Evolutionary conservation across 2,329 filamentous ascomycete species (phyloP).

Genomic region (Cercospora sojina): DNA sequence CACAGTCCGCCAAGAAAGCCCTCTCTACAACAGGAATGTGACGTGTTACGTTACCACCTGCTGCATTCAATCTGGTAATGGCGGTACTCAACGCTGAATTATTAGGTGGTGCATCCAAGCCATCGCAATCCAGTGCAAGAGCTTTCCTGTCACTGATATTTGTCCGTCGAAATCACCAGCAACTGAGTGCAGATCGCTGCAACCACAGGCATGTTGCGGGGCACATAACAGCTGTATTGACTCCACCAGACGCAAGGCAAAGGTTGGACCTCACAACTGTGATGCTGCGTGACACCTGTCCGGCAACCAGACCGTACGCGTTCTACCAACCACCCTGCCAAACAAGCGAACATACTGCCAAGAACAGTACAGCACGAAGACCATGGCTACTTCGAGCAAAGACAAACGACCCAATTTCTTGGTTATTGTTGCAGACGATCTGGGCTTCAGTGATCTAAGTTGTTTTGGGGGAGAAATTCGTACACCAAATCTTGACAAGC

Average conservation of each 20-base stretch:
- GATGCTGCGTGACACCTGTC: neutral
- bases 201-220: constrained; percentile 2
- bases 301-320: neutral
- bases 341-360: neutral
- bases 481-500: constrained; percentile 59
- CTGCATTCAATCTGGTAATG: neutral
- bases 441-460: constrained; percentile 51
- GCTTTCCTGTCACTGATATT: neutral
- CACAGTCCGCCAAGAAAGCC: neutral
- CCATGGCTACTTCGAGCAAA: neutral
- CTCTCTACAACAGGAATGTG: neutral
- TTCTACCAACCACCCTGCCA: neutral
- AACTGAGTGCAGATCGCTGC: neutral
- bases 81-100: neutral
- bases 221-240: constrained; percentile 1
- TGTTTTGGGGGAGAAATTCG: constrained; percentile 62
- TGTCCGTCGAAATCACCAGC: neutral
- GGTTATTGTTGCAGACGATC: constrained; percentile 45
- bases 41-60: neutral
- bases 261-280: neutral
- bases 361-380: neutral
- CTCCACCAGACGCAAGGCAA: constrained; percentile 3
- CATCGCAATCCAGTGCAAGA: neutral
- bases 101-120: neutral
- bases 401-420: constrained; percentile 59